phyloP scores from a whole-genome alignment of 805 yeast genomes.

The Saturnispora silvae region DNA sequence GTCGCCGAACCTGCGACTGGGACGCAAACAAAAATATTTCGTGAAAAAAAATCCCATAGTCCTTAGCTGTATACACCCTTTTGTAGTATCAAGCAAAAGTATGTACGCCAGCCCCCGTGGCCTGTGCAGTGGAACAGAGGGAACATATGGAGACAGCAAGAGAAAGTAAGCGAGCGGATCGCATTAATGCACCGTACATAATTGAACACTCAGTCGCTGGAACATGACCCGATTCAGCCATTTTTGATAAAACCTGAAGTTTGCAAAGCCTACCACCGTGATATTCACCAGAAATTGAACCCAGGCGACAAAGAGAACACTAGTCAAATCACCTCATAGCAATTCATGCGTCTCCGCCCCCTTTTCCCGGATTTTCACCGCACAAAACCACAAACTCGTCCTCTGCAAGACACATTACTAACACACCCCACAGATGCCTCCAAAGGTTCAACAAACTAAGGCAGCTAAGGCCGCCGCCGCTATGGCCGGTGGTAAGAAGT shows the following conservation, averaged over 20 bases:
- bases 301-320: no score
- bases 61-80: neutral
- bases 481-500: conserved; percentile 99
- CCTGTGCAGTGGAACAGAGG: neutral
- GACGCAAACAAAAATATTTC: conserved; percentile 1
- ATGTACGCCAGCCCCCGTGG: neutral
- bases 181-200: no score
- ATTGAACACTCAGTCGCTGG: no score
- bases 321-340: no score
- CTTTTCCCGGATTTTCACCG: no score
- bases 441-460: conserved; percentile 97
- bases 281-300: no score
- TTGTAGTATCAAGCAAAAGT: neutral
- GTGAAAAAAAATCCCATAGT: neutral
- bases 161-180: neutral
- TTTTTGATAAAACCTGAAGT: no score
- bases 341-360: no score
- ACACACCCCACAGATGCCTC: conserved; percentile 59
- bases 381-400: no score
- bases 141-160: neutral
- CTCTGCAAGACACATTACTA: conserved; percentile 14
- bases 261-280: no score
- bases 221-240: no score
- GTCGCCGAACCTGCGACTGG: neutral
- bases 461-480: conserved; percentile 99